Conservation (phyloP, 176 grass and related monocot species). For the Thalia dealbata region DNA sequence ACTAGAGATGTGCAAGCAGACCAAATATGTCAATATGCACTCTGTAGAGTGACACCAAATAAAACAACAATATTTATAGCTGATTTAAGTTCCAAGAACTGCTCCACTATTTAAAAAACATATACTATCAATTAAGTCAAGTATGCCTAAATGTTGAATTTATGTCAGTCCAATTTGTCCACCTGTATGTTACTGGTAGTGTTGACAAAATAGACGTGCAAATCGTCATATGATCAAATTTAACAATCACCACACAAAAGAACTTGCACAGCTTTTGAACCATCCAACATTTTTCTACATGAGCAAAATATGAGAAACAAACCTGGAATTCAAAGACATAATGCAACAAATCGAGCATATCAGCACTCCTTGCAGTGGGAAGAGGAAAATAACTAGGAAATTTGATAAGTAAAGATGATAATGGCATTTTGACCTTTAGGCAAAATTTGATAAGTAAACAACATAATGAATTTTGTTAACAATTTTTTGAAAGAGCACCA, state of each 20-base stretch:
- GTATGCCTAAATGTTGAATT: too few relatives aligned
- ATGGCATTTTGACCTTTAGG: constrained; percentile 65
- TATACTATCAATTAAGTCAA: too few relatives aligned
- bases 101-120: neutral
- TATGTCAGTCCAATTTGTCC: too few relatives aligned
- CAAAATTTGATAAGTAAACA: constrained; percentile 12
- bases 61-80: too few relatives aligned
- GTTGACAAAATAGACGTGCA: too few relatives aligned
- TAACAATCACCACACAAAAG: neutral
- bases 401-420: constrained; percentile 71
- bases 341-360: constrained; percentile 88
- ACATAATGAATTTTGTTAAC: neutral
- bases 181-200: too few relatives aligned
- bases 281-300: constrained; percentile 9
- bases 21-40: too few relatives aligned
- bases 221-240: too few relatives aligned
- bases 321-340: constrained; percentile 91
- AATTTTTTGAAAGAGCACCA: constrained; percentile 10
- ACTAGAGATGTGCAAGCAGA: too few relatives aligned
- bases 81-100: too few relatives aligned
- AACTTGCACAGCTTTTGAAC: neutral
- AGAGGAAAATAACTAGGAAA: constrained; percentile 50
- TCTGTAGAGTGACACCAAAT: too few relatives aligned
- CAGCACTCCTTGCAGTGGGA: constrained; percentile 65
- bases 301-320: constrained; percentile 4